phyloP scores from a whole-genome alignment of 2,329 filamentous ascomycete genomes.

The Colletotrichum incanum region DNA sequence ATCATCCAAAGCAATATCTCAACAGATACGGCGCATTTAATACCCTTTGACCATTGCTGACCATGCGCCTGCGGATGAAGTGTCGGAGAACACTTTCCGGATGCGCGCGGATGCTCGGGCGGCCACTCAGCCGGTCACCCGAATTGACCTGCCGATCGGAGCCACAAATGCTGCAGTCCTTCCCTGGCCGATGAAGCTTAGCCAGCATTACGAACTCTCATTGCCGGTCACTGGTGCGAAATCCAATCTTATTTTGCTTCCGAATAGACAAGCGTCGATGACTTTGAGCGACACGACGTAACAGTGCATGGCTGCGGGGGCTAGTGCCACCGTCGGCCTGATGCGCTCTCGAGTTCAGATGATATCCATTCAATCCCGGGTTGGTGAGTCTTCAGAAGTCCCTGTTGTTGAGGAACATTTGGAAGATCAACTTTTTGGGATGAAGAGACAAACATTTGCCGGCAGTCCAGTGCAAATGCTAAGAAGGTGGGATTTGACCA shows the following conservation, averaged over 20 bases:
- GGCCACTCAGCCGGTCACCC: conserved; percentile 7
- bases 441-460: neutral
- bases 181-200: neutral
- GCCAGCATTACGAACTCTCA: neutral
- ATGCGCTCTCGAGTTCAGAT: conserved; percentile 22
- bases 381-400: neutral
- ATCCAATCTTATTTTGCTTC: neutral
- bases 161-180: neutral
- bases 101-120: neutral
- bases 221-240: conserved; percentile 1
- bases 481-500: neutral
- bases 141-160: conserved; percentile 15
- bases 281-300: neutral
- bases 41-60: neutral
- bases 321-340: conserved; percentile 5
- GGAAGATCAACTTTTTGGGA: neutral
- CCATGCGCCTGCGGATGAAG: neutral
- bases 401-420: neutral
- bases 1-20: neutral
- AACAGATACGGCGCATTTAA: neutral
- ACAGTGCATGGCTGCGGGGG: conserved; percentile 12
- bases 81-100: neutral
- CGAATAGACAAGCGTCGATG: conserved; percentile 11
- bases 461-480: neutral
- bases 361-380: conserved; percentile 1